These are phyloP conservation scores for Tagetes patula DNA, from an alignment of 129 eudicot species.

Conservation along the genomic window DNA sequence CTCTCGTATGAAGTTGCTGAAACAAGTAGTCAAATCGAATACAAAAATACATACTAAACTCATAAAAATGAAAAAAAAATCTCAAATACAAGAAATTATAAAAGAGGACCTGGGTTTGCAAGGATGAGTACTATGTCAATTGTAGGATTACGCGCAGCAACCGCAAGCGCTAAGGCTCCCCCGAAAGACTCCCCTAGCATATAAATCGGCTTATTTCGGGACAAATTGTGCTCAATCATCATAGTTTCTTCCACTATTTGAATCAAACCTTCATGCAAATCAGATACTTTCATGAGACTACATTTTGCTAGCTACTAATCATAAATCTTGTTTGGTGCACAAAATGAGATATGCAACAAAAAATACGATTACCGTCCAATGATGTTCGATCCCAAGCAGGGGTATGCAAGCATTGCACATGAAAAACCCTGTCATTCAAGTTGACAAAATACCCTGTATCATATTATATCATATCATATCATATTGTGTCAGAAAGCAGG, in stretches of 20 bases:
- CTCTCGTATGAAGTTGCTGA: constrained; percentile 88
- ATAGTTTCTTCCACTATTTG: constrained; percentile 59
- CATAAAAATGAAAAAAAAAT: neutral
- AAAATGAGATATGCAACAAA: constrained; percentile 12
- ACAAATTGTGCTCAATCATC: constrained; percentile 56
- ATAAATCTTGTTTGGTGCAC: neutral
- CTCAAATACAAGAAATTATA: neutral
- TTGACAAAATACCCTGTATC: neutral
- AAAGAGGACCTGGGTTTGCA: constrained; percentile 68
- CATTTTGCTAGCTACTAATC: neutral
- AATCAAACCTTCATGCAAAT: constrained; percentile 49
- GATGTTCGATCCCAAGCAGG: constrained; percentile 67
- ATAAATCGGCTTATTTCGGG: constrained; percentile 73
- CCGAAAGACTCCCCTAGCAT: constrained; percentile 83
- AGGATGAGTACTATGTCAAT: constrained; percentile 62
- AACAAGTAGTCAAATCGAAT: constrained; percentile 31
- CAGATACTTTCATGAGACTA: neutral
- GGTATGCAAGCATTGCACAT: constrained; percentile 65
- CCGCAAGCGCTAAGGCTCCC: constrained; percentile 77
- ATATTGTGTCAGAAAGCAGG: neutral
- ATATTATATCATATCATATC: neutral
- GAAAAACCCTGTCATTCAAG: constrained; percentile 46
- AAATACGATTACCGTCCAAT: constrained; percentile 45
- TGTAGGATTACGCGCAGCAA: constrained; percentile 76
- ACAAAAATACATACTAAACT: neutral